These are phyloP conservation scores for Nannochloropsis gaditana DNA, from an alignment of 108 stramenopile genomes.

Conservation along the genomic window DNA sequence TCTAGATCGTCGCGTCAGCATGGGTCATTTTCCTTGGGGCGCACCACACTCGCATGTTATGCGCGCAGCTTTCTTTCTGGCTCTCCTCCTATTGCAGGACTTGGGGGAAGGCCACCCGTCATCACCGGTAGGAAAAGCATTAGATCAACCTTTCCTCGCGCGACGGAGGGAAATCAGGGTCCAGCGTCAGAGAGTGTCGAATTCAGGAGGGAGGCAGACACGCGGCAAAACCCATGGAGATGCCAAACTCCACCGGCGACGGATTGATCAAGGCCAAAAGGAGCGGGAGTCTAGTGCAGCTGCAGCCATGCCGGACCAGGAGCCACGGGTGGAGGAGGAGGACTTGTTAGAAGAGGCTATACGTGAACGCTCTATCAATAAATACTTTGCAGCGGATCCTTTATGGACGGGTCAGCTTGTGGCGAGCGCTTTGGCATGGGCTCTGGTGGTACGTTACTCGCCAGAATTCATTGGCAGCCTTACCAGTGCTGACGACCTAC, in stretches of 20 bases:
- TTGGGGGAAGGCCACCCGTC: background rate
- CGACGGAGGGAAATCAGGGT: background rate
- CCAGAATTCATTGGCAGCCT: no score
- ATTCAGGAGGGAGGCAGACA: no score
- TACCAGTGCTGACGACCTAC: no score
- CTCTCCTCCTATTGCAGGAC: background rate
- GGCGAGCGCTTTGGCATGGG: background rate
- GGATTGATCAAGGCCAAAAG: background rate
- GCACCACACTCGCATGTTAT: background rate
- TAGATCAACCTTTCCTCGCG: background rate
- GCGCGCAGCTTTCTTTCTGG: background rate
- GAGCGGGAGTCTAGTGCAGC: background rate
- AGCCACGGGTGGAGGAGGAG: background rate
- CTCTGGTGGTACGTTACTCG: background rate
- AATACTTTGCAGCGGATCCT: background rate
- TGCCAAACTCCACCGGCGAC: no score
- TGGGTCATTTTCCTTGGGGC: no score
- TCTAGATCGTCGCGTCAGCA: no score
- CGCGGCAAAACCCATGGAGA: no score
- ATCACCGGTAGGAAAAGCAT: background rate
- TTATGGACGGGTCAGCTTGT: slow-evolving; percentile 13
- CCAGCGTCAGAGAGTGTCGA: no score
- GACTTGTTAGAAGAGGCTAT: background rate
- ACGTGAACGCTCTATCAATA: slow-evolving; percentile 1
- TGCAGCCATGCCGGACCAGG: background rate